Evolutionary conservation across 192 early-diverging fungal species (phyloP).

Genomic region (Podochytrium sp.): DNA sequence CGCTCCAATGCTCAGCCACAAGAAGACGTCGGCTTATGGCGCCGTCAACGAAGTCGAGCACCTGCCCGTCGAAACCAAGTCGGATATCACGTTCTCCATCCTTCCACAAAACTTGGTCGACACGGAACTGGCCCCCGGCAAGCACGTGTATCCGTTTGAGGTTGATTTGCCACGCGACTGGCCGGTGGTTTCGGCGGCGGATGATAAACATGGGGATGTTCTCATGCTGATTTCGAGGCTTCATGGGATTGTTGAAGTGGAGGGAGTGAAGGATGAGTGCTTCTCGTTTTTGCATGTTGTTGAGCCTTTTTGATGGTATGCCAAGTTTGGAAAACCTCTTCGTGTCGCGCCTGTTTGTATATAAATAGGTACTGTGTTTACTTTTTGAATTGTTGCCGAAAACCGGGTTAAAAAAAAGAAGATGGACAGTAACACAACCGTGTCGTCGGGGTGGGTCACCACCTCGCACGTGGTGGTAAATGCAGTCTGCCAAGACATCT

Average conservation of each 20-base stretch:
- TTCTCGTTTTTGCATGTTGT: neutral
- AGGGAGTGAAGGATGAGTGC: neutral
- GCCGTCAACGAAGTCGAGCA: neutral
- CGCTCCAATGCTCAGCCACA: neutral
- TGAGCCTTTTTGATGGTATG: no score
- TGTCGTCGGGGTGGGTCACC: no score
- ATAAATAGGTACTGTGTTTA: no score
- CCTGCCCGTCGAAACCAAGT: constrained; percentile 4
- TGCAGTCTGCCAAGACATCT: no score
- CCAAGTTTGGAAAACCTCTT: no score
- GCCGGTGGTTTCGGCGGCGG: neutral
- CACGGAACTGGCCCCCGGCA: neutral
- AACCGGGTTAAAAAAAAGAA: no score
- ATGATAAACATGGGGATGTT: neutral
- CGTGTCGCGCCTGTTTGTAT: no score
- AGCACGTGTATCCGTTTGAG: constrained; percentile 10
- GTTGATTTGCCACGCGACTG: neutral
- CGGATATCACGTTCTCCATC: neutral
- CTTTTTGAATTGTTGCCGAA: no score
- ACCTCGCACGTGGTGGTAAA: no score
- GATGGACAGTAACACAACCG: no score
- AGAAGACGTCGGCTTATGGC: neutral
- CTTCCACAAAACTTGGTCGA: neutral
- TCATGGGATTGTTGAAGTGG: neutral
- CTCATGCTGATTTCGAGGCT: constrained; percentile 3